Evolutionary conservation across 1,284 basidiomycete genomes (phyloP).

Genomic region (Tilletia setariae): DNA sequence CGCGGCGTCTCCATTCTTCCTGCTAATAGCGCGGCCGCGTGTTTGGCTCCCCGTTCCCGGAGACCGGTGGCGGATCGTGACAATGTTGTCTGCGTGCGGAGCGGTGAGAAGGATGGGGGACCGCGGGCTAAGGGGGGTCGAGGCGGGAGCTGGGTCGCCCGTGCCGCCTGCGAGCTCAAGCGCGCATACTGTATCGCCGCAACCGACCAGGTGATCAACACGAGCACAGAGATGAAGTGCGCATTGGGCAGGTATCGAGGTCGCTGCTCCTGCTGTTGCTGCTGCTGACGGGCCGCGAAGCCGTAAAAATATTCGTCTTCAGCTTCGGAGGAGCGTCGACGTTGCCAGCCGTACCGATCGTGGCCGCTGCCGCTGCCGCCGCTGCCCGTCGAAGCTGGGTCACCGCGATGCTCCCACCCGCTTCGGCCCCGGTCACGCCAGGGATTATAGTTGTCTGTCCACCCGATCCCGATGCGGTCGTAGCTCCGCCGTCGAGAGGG

Average conservation of each 20-base stretch:
- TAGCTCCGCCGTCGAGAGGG: slow-evolving; percentile 25
- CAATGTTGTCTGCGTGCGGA: too few relatives aligned
- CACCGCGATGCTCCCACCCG: slow-evolving; percentile 25
- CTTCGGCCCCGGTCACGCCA: slow-evolving; percentile 8
- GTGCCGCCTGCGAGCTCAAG: slow-evolving; percentile 26
- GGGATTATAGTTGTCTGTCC: slow-evolving; percentile 20
- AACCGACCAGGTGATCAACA: slow-evolving; percentile 32
- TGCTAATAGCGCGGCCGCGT: too few relatives aligned
- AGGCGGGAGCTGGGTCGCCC: slow-evolving; percentile 27
- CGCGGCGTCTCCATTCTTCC: slow-evolving; percentile 24
- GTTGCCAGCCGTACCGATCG: slow-evolving; percentile 32
- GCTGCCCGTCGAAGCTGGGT: slow-evolving; percentile 18
- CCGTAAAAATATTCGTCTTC: slow-evolving; percentile 19
- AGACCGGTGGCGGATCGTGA: too few relatives aligned
- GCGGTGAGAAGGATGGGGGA: too few relatives aligned
- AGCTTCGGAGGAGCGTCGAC: slow-evolving; percentile 22
- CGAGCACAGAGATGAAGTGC: slow-evolving; percentile 26
- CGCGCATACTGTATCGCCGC: slow-evolving; percentile 30
- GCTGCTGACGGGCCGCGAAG: neutral
- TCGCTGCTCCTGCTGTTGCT: neutral
- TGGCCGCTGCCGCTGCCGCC: slow-evolving; percentile 22
- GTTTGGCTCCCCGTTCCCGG: too few relatives aligned
- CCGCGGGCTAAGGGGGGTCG: too few relatives aligned
- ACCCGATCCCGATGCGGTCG: slow-evolving; percentile 32
- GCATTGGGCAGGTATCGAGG: slow-evolving; percentile 27